Evolutionary conservation across 2,329 filamentous ascomycete species (phyloP), one percentile per base, ranked within the genome.

Genomic region (Monosporascus sp.): DNA sequence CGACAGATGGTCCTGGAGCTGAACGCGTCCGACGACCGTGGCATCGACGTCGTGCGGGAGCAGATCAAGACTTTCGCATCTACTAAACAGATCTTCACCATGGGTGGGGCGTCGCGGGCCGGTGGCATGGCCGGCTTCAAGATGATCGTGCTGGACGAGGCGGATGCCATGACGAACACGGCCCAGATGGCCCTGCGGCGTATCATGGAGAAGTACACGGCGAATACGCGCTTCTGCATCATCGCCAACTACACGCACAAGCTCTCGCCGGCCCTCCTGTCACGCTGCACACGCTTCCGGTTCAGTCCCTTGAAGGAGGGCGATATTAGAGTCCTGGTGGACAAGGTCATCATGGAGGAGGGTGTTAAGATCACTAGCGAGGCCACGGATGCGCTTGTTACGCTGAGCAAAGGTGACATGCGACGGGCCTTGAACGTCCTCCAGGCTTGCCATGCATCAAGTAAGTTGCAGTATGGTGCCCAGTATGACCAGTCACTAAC

Each of bases 241-340:
- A 97, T 99, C 63, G 94, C 94, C 63, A 99, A 99, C 74, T 99
- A 99, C 72, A 94, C 94, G 31, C 94, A 99, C 76, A 99, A 99
- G 72, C 84, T 99, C 39, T 95, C 90, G 14, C 93, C 94, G 0
- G 94, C 94, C 0, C 78, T 99, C 44, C 77, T 99, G 50, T 97
- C 93, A 48, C 80, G 94, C 64, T 99, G 94, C 73, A 99, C 94
- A 9, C 80, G 94, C 38, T 99, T 99, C 71, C 81, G 94, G 35
- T 99, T 99, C 73, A 96, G 90, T 60, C 94, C 94, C 11, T 76
- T 99, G 52, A 96, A 96, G 70, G 89, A 96, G 64, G 77, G 71
- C 7, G 94, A 97, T 68, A 97, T 99, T 55, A 79, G 90, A 49
- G 79, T 82, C 1, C 72, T 97, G 50, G 91, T 99, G 7, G 90